Evolutionary conservation across 805 yeast species (phyloP).

Genomic region (Saturnispora mendoncae): DNA sequence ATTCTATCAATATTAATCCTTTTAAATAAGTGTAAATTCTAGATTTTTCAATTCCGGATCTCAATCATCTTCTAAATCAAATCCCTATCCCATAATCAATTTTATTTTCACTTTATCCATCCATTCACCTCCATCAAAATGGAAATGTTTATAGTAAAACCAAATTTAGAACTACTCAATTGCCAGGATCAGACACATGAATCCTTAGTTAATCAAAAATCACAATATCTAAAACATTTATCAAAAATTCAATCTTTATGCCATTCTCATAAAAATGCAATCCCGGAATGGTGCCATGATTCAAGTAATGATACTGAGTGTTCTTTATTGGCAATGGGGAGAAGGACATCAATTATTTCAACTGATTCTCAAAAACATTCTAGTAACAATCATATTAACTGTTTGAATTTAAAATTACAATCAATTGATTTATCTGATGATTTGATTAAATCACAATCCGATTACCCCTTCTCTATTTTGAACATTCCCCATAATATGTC

Average conservation of each 20-base stretch:
- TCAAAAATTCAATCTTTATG: slow-evolving; percentile 11
- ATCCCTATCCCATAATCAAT: too few species aligned
- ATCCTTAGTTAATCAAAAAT: slow-evolving; percentile 15
- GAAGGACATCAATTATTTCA: background rate
- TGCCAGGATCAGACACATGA: slow-evolving; percentile 21
- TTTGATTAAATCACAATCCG: slow-evolving; percentile 8
- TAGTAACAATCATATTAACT: background rate
- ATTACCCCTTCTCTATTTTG: background rate
- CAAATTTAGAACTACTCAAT: slow-evolving; percentile 24
- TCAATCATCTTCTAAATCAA: too few species aligned
- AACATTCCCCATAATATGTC: slow-evolving; percentile 9
- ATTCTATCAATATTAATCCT: too few species aligned
- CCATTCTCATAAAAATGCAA: background rate
- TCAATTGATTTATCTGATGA: slow-evolving; percentile 7
- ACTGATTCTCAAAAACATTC: background rate
- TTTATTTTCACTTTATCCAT: too few species aligned
- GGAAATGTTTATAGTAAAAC: slow-evolving; percentile 27
- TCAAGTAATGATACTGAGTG: slow-evolving; percentile 6
- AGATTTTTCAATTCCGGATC: too few species aligned
- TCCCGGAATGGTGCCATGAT: slow-evolving; percentile 8
- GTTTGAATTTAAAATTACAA: slow-evolving; percentile 8
- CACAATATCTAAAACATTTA: slow-evolving; percentile 15
- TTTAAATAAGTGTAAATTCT: too few species aligned
- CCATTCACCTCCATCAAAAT: too few species aligned
- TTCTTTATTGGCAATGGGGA: slow-evolving; percentile 1